Percentiles rank a stretch among this genome's conserved stretches.
Evolutionary conservation across 768 basidiomycete genomes (phyloP).

Genomic region (Phylloporus sp.): DNA sequence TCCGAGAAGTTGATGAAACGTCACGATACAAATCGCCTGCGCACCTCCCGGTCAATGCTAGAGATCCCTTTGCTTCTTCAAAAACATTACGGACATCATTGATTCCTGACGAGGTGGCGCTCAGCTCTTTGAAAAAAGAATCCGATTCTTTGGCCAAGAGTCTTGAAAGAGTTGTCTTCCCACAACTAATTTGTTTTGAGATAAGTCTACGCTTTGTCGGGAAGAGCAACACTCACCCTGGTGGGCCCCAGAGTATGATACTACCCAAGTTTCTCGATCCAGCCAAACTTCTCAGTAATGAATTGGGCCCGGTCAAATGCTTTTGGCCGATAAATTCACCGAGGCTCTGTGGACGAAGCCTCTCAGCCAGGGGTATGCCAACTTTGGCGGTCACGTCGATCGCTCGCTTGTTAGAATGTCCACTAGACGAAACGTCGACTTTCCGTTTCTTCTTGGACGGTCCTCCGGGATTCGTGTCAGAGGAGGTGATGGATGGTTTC

Average conservation of each 20-base stretch:
- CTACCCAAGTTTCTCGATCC: slow-evolving; percentile 52
- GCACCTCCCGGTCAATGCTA: slow-evolving; percentile 63
- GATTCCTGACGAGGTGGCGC: slow-evolving; percentile 66
- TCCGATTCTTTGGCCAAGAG: slow-evolving; percentile 58
- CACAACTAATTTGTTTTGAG: slow-evolving; percentile 41
- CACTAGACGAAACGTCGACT: slow-evolving; percentile 7
- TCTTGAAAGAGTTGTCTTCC: slow-evolving; percentile 75
- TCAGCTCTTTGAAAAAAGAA: slow-evolving; percentile 69
- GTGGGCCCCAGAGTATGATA: slow-evolving; percentile 73
- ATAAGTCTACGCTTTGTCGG: neutral
- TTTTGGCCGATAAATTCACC: slow-evolving; percentile 71
- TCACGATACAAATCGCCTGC: slow-evolving; percentile 3
- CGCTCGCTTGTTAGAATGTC: slow-evolving; percentile 19
- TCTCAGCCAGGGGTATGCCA: slow-evolving; percentile 65
- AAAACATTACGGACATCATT: slow-evolving; percentile 70
- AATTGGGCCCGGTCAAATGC: slow-evolving; percentile 56
- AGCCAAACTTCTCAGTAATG: slow-evolving; percentile 51
- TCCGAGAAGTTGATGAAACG: slow-evolving; percentile 6
- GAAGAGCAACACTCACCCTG: slow-evolving; percentile 43
- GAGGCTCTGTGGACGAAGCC: slow-evolving; percentile 59
- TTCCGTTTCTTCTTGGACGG: slow-evolving; percentile 32
- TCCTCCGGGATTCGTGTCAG: slow-evolving; percentile 6
- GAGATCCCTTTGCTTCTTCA: slow-evolving; percentile 67
- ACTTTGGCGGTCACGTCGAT: slow-evolving; percentile 19
- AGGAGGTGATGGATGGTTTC: slow-evolving; percentile 4